Base-by-base conservation (phyloP, 2,329 filamentous ascomycete species). In the Fusarium albosuccineum region DNA sequence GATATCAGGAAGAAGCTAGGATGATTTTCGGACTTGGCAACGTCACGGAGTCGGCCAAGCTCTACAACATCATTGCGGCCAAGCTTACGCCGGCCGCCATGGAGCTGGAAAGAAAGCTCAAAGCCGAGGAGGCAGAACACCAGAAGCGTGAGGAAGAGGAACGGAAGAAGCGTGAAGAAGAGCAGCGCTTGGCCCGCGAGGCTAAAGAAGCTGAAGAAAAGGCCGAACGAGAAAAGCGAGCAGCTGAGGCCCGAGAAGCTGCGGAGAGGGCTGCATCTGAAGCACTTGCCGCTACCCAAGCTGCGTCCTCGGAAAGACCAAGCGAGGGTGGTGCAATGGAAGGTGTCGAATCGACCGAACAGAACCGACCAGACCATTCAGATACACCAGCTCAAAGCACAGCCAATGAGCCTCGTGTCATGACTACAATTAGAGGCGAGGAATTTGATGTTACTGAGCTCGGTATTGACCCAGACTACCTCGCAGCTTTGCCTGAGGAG, bases 401-500 rank as follows among this genome's bases (percentile, higher is more conserved):
- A 6, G 37, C 59, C 9, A 67, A 76, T 17, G 74, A 76, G 27
- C 75, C 78, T 3, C 91, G 94, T 48, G 86, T 97, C 30, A 91
- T 90, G 72, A 97, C 93, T 14, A 94, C 87, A 2, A 94, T 99
- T 55, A 86, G 94, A 62, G 95, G 94, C 27, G 91, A 92, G 66
- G 90, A 96, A 73, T 88, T 97, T 54, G 96, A 99, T 77, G 96
- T 99, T 49, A 99, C 96, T 0, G 92, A 93, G 63, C 86, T 99
- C 64, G 94, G 95, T 49, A 98, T 99, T 71, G 96, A 99, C 75
- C 88, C 92, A 14, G 94, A 97, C 58, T 99, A 97, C 78, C 87
- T 99, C 7, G 93, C 96, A 61, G 97, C 95, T n/a, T 82, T 99
- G n/a, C 96, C 96, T 0, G 96, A 99, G 72, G 97, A 99, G 64